A percentile compares a stretch with the other conserved stretches of the same genome.
phyloP scores from a whole-genome alignment of 495 filamentous ascomycete species.

The Daldinia caldariorum region DNA sequence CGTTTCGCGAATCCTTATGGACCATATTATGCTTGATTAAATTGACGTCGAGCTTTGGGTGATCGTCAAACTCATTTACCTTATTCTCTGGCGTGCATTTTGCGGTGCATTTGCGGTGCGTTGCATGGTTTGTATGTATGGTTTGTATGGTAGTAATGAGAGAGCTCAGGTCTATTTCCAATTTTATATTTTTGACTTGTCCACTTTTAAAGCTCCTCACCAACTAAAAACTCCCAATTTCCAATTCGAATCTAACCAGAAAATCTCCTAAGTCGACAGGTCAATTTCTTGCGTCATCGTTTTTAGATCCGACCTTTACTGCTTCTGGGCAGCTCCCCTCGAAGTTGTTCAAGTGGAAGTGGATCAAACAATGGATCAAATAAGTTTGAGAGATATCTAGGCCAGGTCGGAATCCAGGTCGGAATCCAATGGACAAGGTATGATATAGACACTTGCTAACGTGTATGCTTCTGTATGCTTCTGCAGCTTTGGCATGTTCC shows the following conservation, averaged over 20 bases:
- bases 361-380: not conserved
- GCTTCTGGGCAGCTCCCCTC: slow-evolving; percentile 19
- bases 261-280: slow-evolving; percentile 37
- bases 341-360: not conserved
- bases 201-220: slow-evolving; percentile 29
- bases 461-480: slow-evolving; percentile 12
- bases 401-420: slow-evolving; percentile 2
- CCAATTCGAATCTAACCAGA: slow-evolving; percentile 33
- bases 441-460: not conserved
- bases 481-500: slow-evolving; percentile 27
- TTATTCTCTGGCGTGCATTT: slow-evolving; percentile 29
- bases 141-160: slow-evolving; percentile 32
- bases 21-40: not conserved
- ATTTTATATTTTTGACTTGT: slow-evolving; percentile 22
- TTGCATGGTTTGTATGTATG: slow-evolving; percentile 23
- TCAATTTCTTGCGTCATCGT: slow-evolving; percentile 44
- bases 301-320: slow-evolving; percentile 40
- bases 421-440: slow-evolving; percentile 14
- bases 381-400: not conserved
- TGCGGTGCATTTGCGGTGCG: slow-evolving; percentile 25
- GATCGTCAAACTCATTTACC: slow-evolving; percentile 34
- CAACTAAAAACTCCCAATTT: slow-evolving; percentile 26
- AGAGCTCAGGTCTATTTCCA: slow-evolving; percentile 19
- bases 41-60: slow-evolving; percentile 16
- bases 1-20: slow-evolving; percentile 23